Conservation (phyloP, 371 early-diverging fungal genomes). For the Lichtheimia ramosa region DNA sequence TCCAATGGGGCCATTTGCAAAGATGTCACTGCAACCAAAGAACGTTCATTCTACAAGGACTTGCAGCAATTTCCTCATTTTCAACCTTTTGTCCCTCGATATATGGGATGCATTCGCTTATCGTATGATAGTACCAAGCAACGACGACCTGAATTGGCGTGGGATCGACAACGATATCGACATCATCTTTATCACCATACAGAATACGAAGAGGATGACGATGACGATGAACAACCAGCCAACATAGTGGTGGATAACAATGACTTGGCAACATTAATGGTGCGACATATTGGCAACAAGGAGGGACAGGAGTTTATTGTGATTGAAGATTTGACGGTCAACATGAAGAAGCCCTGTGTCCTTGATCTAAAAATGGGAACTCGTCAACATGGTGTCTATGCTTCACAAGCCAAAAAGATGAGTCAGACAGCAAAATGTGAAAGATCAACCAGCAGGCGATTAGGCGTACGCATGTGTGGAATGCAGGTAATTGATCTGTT, state of each 20-base stretch:
- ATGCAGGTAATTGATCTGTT: conserved; percentile 73
- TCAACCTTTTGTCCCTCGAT: conserved; percentile 33
- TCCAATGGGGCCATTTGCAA: conserved; percentile 39
- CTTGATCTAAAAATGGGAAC: conserved; percentile 97
- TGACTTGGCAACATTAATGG: background rate
- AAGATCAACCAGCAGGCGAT: conserved; percentile 78
- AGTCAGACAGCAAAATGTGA: conserved; percentile 88
- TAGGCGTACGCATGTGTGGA: conserved; percentile 95
- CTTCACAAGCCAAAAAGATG: conserved; percentile 70
- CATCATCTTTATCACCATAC: conserved; percentile 3
- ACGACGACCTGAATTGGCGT: conserved; percentile 8
- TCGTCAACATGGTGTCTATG: conserved; percentile 90
- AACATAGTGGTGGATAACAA: conserved; percentile 1
- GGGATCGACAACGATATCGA: conserved; percentile 7
- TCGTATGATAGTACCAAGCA: conserved; percentile 7
- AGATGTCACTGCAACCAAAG: conserved; percentile 28
- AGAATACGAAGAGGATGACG: background rate
- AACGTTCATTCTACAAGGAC: conserved; percentile 28
- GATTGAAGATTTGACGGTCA: conserved; percentile 89
- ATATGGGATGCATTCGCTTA: conserved; percentile 31
- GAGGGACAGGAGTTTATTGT: conserved; percentile 72
- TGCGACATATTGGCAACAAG: background rate
- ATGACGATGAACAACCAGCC: background rate
- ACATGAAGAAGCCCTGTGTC: conserved; percentile 82
- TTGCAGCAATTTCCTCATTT: conserved; percentile 27